Base-by-base conservation (phyloP, 257 asterid genomes). In the Ballota nigra region DNA sequence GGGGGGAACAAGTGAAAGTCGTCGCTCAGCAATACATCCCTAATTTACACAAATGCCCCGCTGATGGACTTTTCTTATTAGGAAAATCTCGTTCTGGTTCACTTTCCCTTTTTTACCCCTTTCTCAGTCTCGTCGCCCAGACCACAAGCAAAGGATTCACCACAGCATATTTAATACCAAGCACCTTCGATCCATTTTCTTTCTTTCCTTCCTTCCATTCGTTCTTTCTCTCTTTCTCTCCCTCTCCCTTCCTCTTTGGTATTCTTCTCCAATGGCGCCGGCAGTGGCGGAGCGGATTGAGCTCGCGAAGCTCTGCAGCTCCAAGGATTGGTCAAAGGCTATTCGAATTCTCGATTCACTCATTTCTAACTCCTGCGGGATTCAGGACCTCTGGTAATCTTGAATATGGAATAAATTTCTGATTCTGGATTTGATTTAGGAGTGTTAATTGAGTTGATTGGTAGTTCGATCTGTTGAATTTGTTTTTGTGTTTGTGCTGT, bases 251-350 rank as follows among this genome's bases (percentile, higher is more conserved):
- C n/a, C n/a, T n/a, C n/a, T n/a, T n/a, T n/a, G 56, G 51, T 6
- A 12, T 47, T 70, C 40, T 24, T 20, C 61, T 51, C 75, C 76
- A 79, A 88, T 89, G 97, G 85, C 84, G 69, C 55, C 96, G 76
- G 81, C 83, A 55, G 81, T 80, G 79, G 78, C 85, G 56, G 89
- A 88, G 78, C 85, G 99, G 62, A 77, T 86, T 62, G 88, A 94
- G 82, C 91, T 94, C 55, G 97, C 90, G 66, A 89, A 84, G 89
- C 93, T 88, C 23, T 94, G 99, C 82, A 70, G 87, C 82, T 76
- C 96, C 33, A 91, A 86, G 83, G 98, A 94, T 74, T 94, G 99
- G 99, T 94, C 99, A 51, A 94, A 91, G 86, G 99, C 99, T 13
- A 94, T 94, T 58, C 97, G 99, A 36, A 77, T 89, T 77, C 97